phyloP scores from a whole-genome alignment of 257 asterid genomes.

The Orobanche coerulescens region DNA sequence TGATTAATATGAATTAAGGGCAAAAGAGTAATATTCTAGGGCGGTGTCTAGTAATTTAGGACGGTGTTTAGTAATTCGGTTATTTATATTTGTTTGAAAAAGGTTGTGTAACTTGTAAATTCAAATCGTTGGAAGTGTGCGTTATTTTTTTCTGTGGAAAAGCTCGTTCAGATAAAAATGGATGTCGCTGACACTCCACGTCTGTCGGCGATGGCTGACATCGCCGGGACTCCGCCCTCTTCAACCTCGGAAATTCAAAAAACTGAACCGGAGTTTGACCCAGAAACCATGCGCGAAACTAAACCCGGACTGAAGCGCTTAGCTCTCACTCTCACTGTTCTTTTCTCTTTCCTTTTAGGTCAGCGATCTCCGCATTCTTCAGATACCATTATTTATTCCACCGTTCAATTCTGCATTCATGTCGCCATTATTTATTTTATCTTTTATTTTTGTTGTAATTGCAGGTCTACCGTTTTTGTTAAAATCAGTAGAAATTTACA shows the following conservation, averaged over 20 bases:
- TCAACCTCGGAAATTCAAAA: constrained; percentile 19
- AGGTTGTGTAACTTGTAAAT: no score
- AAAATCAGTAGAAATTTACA: constrained; percentile 77
- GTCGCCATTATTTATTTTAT: not conserved
- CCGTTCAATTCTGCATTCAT: not conserved
- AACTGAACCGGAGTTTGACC: constrained; percentile 27
- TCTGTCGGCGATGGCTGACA: constrained; percentile 48
- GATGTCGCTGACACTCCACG: constrained; percentile 18
- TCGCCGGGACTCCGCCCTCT: constrained; percentile 34
- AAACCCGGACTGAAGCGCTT: constrained; percentile 80
- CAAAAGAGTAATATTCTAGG: no score
- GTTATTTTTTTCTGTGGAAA: constrained; percentile 1
- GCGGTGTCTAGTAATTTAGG: no score
- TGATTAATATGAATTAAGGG: no score
- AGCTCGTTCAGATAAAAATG: constrained; percentile 21
- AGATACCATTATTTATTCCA: not conserved
- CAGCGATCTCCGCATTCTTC: constrained; percentile 2
- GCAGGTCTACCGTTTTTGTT: constrained; percentile 69
- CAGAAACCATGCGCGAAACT: constrained; percentile 56
- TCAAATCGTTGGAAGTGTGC: no score
- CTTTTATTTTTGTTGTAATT: not conserved
- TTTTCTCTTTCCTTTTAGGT: constrained; percentile 74
- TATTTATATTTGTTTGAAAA: no score
- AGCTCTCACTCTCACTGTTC: constrained; percentile 58
- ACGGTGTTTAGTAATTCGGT: no score